phyloP scores from a whole-genome alignment of 352 stramenopile genomes.

The Globisporangium spiculum region DNA sequence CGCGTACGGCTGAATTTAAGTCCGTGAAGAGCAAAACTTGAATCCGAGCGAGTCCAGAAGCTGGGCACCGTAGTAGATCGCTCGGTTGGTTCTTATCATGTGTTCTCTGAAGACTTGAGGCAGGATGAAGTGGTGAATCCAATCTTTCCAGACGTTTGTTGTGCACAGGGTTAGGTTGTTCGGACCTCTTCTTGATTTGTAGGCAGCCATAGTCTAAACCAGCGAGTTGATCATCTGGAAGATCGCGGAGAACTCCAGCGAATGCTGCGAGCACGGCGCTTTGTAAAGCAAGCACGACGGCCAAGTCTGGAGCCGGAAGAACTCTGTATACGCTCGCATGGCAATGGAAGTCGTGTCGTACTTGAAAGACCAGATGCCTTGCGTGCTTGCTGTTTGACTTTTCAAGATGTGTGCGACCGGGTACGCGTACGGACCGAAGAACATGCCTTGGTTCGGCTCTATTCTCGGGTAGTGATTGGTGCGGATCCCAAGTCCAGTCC shows the following conservation, averaged over 20 bases:
- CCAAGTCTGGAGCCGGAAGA: slow-evolving; percentile 14
- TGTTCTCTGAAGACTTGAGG: neutral
- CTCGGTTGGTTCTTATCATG: neutral
- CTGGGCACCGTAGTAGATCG: neutral
- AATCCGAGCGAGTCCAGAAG: neutral
- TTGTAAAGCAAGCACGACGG: slow-evolving; percentile 24
- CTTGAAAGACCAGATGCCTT: slow-evolving; percentile 23
- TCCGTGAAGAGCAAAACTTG: neutral
- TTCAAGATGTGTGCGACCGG: neutral
- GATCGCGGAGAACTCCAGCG: neutral
- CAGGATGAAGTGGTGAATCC: neutral
- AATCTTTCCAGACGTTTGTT: neutral
- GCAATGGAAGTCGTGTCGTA: slow-evolving; percentile 26
- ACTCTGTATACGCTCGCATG: slow-evolving; percentile 18
- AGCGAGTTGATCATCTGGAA: slow-evolving; percentile 21
- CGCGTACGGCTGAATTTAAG: slow-evolving; percentile 5
- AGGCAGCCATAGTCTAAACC: slow-evolving; percentile 12
- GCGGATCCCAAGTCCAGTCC: neutral
- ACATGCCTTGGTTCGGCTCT: slow-evolving; percentile 3
- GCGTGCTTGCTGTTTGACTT: neutral
- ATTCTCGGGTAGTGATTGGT: neutral
- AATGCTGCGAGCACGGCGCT: neutral
- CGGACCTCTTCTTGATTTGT: neutral
- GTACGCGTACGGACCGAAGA: slow-evolving; percentile 9
- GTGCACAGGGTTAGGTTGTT: neutral